Percentiles rank a stretch among this genome's conserved stretches.
phyloP scores from a whole-genome alignment of 1,139 yeast genomes.

The Suhomyces coccinellae region DNA sequence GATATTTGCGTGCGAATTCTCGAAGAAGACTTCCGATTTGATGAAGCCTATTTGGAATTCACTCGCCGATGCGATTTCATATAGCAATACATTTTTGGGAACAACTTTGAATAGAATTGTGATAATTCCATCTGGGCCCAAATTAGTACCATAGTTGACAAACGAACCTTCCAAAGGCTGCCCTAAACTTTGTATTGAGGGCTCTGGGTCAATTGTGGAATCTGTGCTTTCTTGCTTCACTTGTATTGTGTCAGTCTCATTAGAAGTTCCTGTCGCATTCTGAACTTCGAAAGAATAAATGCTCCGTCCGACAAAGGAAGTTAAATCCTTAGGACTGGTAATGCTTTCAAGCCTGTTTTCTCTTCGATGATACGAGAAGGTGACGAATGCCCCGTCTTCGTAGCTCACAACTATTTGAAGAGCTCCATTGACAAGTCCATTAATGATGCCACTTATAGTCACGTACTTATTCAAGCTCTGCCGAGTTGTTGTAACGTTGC shows the following conservation, averaged over 20 bases:
- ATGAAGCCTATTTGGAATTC: constrained; percentile 25
- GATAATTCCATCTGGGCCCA: constrained; percentile 24
- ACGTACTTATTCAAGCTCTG: neutral
- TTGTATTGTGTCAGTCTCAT: constrained; percentile 11
- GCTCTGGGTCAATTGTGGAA: constrained; percentile 12
- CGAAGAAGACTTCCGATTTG: constrained; percentile 8
- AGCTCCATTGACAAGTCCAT: neutral
- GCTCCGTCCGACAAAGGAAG: constrained; percentile 22
- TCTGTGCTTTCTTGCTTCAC: constrained; percentile 7
- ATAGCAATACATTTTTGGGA: constrained; percentile 33
- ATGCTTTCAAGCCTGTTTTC: neutral
- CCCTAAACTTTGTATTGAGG: constrained; percentile 20
- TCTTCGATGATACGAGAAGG: constrained; percentile 10
- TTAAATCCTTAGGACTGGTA: constrained; percentile 13
- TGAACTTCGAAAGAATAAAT: constrained; percentile 32
- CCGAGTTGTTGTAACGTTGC: neutral
- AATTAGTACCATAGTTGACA: constrained; percentile 26
- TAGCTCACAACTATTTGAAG: constrained; percentile 19
- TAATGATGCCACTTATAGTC: constrained; percentile 1
- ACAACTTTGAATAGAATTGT: constrained; percentile 28
- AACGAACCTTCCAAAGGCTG: constrained; percentile 31
- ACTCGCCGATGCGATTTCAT: constrained; percentile 30
- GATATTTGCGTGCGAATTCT: neutral
- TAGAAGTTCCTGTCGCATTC: constrained; percentile 23
- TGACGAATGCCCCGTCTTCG: constrained; percentile 34